phyloP scores from a whole-genome alignment of 2,329 filamentous ascomycete species.

The Diaporthe sp. region DNA sequence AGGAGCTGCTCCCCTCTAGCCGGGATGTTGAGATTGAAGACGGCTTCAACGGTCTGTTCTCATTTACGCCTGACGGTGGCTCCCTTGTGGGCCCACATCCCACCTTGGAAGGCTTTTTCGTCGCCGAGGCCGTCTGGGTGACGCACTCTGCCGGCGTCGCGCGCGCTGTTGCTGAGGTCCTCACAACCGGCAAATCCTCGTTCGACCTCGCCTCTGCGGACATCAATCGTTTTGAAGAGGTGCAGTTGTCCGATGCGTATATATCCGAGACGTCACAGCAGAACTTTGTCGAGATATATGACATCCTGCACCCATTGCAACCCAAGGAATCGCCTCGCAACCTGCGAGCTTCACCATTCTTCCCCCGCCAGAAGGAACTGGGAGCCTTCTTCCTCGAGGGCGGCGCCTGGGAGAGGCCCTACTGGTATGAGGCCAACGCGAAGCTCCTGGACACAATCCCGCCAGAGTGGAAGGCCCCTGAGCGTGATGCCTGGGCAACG shows the following conservation, averaged over 20 bases:
- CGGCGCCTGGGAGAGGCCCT: constrained; percentile 71
- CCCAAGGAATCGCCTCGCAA: constrained; percentile 67
- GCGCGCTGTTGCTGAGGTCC: constrained; percentile 66
- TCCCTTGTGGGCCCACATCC: constrained; percentile 69
- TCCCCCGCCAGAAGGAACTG: constrained; percentile 63
- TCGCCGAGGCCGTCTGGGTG: constrained; percentile 75
- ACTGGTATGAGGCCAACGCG: constrained; percentile 70
- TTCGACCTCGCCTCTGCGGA: constrained; percentile 70
- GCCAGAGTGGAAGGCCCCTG: constrained; percentile 61
- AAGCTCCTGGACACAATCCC: constrained; percentile 62
- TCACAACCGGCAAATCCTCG: constrained; percentile 65
- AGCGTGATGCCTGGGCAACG: constrained; percentile 68
- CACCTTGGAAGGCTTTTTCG: constrained; percentile 69
- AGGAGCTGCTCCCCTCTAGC: constrained; percentile 64
- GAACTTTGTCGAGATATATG: constrained; percentile 73
- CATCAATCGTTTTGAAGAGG: constrained; percentile 68
- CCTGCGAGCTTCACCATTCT: constrained; percentile 68
- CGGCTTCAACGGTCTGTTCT: constrained; percentile 75
- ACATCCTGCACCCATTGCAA: constrained; percentile 70
- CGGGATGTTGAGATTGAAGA: constrained; percentile 62
- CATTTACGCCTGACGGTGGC: constrained; percentile 73
- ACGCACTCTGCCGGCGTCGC: constrained; percentile 74
- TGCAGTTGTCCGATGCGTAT: constrained; percentile 66
- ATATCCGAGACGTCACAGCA: constrained; percentile 68
- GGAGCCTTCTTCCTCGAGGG: constrained; percentile 69